Evolutionary conservation across 2,329 filamentous ascomycete species (phyloP).

Genomic region (Ceratocystis alfenasii): DNA sequence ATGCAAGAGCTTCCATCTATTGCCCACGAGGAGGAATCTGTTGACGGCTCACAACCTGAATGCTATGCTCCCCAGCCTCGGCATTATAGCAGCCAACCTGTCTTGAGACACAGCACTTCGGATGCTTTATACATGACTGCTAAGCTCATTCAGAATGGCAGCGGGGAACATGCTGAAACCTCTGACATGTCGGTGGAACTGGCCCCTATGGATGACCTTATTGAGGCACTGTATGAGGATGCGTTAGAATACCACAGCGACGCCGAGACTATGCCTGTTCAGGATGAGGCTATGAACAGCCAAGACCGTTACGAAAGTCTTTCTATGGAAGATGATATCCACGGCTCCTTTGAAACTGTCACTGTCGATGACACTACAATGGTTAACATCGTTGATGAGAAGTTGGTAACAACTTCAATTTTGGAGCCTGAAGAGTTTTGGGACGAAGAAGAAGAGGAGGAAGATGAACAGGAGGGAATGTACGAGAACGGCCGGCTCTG

Average conservation of each 20-base stretch:
- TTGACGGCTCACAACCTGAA: conserved; percentile 20
- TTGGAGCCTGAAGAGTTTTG: conserved; percentile 58
- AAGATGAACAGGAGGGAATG: conserved; percentile 36
- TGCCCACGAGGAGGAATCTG: conserved; percentile 21
- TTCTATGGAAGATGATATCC: not conserved
- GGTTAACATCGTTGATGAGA: conserved; percentile 16
- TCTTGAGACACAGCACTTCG: conserved; percentile 33
- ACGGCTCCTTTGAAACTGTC: not conserved
- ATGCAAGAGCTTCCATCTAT: conserved; percentile 12
- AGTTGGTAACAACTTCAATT: conserved; percentile 9
- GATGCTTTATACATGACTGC: conserved; percentile 24
- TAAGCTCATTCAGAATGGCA: conserved; percentile 26
- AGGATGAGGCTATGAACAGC: not conserved
- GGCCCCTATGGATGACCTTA: conserved; percentile 29
- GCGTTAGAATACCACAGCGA: conserved; percentile 34
- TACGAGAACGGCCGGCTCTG: conserved; percentile 49
- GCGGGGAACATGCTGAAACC: not conserved
- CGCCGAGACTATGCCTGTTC: conserved; percentile 22
- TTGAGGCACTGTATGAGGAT: conserved; percentile 36
- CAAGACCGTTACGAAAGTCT: not conserved
- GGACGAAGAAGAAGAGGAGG: conserved; percentile 70
- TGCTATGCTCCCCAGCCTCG: conserved; percentile 30
- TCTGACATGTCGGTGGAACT: conserved; percentile 9
- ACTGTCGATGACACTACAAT: not conserved
- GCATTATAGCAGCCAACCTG: conserved; percentile 44